These are phyloP conservation scores for Diaporthe batatas DNA, from an alignment of 2,329 filamentous ascomycete species.

Conservation along the genomic window DNA sequence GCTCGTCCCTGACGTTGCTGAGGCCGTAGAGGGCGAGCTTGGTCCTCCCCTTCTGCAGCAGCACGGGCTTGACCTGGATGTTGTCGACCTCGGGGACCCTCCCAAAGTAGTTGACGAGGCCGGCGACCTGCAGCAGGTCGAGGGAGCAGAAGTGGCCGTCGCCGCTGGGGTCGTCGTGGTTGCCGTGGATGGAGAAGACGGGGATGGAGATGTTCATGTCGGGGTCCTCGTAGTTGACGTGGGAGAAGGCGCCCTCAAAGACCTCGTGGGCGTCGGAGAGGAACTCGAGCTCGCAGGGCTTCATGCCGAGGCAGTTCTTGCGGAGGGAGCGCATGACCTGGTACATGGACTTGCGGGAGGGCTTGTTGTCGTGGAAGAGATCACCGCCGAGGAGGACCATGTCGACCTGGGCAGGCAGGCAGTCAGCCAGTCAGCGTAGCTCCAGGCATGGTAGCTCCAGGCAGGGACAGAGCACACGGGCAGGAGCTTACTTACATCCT, in stretches of 20 bases:
- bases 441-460: too few relatives aligned
- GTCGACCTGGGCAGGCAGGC: conserved; percentile 69
- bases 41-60: conserved; percentile 92
- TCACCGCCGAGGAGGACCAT: conserved; percentile 97
- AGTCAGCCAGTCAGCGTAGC: too few relatives aligned
- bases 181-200: conserved; percentile 98
- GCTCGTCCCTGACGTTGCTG: conserved; percentile 96
- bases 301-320: conserved; percentile 94
- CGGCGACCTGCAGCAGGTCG: conserved; percentile 90
- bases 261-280: conserved; percentile 92
- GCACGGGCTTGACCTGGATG: conserved; percentile 89
- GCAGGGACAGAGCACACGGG: too few relatives aligned
- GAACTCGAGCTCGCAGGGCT: conserved; percentile 94
- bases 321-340: conserved; percentile 96
- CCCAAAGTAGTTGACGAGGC: conserved; percentile 95
- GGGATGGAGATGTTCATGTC: conserved; percentile 98
- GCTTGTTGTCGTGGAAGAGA: conserved; percentile 98
- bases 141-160: conserved; percentile 93
- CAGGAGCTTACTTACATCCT: conserved; percentile 73
- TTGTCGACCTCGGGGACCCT: conserved; percentile 93
- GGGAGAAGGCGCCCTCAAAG: conserved; percentile 89
- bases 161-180: conserved; percentile 98
- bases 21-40: conserved; percentile 94
- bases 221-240: conserved; percentile 97
- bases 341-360: conserved; percentile 94